Evolutionary conservation across 257 asterid genomes (phyloP).

Genomic region (Solanum neorickii): DNA sequence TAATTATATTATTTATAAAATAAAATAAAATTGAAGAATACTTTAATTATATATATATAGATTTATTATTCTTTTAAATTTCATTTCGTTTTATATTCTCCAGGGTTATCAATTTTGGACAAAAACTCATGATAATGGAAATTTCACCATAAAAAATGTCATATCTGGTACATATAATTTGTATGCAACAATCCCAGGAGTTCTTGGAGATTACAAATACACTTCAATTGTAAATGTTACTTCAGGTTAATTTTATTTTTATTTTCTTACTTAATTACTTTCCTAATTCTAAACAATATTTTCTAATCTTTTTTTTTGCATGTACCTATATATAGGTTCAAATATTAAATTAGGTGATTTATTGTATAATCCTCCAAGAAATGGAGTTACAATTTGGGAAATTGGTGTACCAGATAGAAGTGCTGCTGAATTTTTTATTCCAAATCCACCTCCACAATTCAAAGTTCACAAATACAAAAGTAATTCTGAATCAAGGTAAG

Average conservation of each 20-base stretch:
- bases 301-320: background rate
- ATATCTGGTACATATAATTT: conserved; percentile 39
- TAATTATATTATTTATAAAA: background rate
- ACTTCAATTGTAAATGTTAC: conserved; percentile 7
- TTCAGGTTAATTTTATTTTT: conserved; percentile 14
- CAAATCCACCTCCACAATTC: conserved; percentile 14
- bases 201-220: conserved; percentile 48
- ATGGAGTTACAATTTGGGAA: conserved; percentile 64
- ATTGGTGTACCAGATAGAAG: conserved; percentile 59
- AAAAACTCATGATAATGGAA: conserved; percentile 22
- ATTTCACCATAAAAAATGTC: conserved; percentile 31
- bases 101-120: conserved; percentile 75
- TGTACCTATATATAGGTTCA: conserved; percentile 16
- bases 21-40: too few relatives aligned
- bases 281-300: background rate
- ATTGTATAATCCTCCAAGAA: conserved; percentile 47
- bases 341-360: conserved; percentile 1
- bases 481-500: background rate
- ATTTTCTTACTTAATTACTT: background rate
- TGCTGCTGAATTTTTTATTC: conserved; percentile 60
- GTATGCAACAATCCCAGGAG: conserved; percentile 43
- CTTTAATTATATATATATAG: background rate
- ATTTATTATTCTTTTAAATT: background rate
- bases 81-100: background rate
- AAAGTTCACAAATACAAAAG: background rate